Conservation (phyloP, 805 yeast genomes). For the Yarrowia divulgata region DNA sequence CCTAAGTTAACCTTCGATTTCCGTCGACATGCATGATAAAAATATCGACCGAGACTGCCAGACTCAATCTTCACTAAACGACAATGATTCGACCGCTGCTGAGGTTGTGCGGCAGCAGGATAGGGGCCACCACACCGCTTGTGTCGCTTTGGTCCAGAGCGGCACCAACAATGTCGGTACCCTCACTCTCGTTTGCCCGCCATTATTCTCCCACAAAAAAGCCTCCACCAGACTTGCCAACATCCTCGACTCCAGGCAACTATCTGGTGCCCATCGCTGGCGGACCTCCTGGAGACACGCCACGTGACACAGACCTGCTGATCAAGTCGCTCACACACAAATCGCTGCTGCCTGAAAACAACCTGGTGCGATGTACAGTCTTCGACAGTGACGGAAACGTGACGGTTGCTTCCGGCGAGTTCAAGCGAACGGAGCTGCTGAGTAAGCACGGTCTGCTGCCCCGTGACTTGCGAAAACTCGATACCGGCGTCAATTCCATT, state of each 20-base stretch:
- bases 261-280: conserved; percentile 1
- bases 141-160: not conserved
- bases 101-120: not conserved
- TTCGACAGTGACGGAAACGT: conserved; percentile 75
- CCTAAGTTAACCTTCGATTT: not conserved
- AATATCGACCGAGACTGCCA: conserved; percentile 6
- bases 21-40: conserved; percentile 2
- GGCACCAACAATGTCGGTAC: not conserved
- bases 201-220: conserved; percentile 8
- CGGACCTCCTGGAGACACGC: not conserved
- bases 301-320: conserved; percentile 5
- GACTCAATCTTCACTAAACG: not conserved
- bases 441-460: conserved; percentile 81
- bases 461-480: conserved; percentile 88
- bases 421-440: conserved; percentile 75
- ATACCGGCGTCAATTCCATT: conserved; percentile 78
- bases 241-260: conserved; percentile 14
- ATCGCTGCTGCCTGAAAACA: conserved; percentile 42
- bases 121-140: not conserved
- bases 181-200: not conserved
- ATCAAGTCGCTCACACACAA: conserved; percentile 31
- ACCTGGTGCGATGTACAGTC: conserved; percentile 77
- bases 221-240: not conserved
- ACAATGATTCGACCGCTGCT: conserved; percentile 9
- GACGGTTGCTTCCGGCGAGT: conserved; percentile 70